Evolutionary conservation across 768 basidiomycete genomes (phyloP), one percentile per base, ranked within the genome.

Genomic region (Tricholomella constricta): DNA sequence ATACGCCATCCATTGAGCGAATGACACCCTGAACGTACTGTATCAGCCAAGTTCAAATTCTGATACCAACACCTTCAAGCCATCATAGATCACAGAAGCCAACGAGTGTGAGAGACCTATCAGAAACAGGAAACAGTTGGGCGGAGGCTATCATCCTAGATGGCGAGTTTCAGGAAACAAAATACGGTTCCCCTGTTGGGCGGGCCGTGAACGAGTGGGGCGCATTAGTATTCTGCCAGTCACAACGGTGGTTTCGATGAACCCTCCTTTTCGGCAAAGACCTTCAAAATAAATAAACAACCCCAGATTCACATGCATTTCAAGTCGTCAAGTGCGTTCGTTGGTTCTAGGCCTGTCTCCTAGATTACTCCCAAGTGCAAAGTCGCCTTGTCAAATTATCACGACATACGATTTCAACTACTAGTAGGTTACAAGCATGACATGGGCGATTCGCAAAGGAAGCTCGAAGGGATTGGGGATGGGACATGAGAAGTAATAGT

Each of bases 361-460:
- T n/a, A n/a, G n/a, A n/a, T n/a, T n/a, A n/a, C n/a, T n/a, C n/a
- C n/a, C n/a, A n/a, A n/a, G n/a, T n/a, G n/a, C n/a, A n/a, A n/a
- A n/a, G n/a, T n/a, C n/a, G n/a, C n/a, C n/a, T n/a, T n/a, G 29
- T 31, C 37, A 38, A 42, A 54, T 57, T 52, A 55, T 40, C 37
- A 53, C 10, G 40, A 42, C 53, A 54, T 55, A 51, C 36, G 41
- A 35, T 50, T 58, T 44, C 36, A n/a, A n/a, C n/a, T n/a, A 46
- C 55, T 60, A 57, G 45, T 51, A 58, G 27, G 41, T 52, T 58
- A 61, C 54, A 58, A 53, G 56, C 52, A 60, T 23, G 36, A 41
- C 43, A n/a, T n/a, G n/a, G n/a, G n/a, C n/a, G n/a, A n/a, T n/a
- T n/a, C n/a, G n/a, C n/a, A n/a, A n/a, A n/a, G n/a, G n/a, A n/a